phyloP scores from a whole-genome alignment of 805 yeast species.

The Hanseniaspora nectarophila region DNA sequence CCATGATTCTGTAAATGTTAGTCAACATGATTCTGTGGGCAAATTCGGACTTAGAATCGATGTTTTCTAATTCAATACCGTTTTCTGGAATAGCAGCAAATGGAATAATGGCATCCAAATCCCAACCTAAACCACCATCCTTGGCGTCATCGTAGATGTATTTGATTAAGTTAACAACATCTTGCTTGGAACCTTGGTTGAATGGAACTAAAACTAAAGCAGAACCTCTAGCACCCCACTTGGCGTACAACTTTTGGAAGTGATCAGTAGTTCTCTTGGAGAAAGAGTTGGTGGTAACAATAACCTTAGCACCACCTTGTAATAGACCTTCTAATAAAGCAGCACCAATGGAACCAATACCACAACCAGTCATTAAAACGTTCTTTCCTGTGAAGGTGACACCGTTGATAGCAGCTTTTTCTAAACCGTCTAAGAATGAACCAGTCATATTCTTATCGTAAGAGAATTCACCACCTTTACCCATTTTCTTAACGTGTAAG shows the following conservation, averaged over 20 bases:
- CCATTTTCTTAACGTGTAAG: conserved; percentile 79
- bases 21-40: conserved; percentile 99
- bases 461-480: conserved; percentile 61
- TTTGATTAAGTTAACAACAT: conserved; percentile 71
- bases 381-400: conserved; percentile 76
- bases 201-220: conserved; percentile 93
- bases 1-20: conserved; percentile 82
- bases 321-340: conserved; percentile 88
- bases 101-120: conserved; percentile 88
- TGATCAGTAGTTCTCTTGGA: conserved; percentile 89
- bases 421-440: conserved; percentile 75
- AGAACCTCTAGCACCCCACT: conserved; percentile 86
- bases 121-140: conserved; percentile 95
- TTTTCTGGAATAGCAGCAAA: conserved; percentile 99
- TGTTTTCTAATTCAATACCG: conserved; percentile 86
- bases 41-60: conserved; percentile 90
- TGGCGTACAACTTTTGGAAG: conserved; percentile 85
- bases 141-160: conserved; percentile 74
- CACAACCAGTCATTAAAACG: conserved; percentile 94
- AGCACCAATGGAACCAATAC: conserved; percentile 97
- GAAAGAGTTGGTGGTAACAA: conserved; percentile 92
- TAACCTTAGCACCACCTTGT: conserved; percentile 95
- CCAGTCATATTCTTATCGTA: conserved; percentile 73
- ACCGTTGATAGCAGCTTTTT: conserved; percentile 89
- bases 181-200: conserved; percentile 94